A percentile compares a stretch with the other conserved stretches of the same genome.
Evolutionary conservation across 352 stramenopile species (phyloP).

Genomic region (Phytophthora syringae): DNA sequence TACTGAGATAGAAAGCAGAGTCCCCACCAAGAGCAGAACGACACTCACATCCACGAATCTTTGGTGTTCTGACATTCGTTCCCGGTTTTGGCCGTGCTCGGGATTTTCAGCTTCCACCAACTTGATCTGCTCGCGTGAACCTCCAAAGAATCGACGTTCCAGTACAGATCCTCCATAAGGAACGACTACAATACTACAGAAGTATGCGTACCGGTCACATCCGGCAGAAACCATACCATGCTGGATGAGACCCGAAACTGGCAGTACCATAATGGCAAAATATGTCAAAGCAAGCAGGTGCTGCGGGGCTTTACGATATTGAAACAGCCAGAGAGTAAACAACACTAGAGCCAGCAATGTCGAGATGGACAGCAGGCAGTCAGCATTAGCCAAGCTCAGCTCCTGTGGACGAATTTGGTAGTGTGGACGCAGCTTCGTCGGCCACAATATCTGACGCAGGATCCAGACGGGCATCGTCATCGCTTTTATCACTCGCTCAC

Average conservation of each 20-base stretch:
- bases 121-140: neutral
- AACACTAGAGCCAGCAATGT: slow-evolving; percentile 24
- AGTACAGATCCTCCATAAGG: slow-evolving; percentile 41
- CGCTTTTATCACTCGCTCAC: slow-evolving; percentile 57
- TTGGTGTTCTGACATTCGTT: neutral
- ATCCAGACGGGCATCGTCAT: slow-evolving; percentile 47
- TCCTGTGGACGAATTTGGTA: slow-evolving; percentile 55
- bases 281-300: slow-evolving; percentile 44
- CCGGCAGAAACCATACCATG: slow-evolving; percentile 66
- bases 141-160: slow-evolving; percentile 17
- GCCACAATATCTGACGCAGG: slow-evolving; percentile 50
- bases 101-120: slow-evolving; percentile 2
- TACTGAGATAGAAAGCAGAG: slow-evolving; percentile 33
- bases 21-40: slow-evolving; percentile 13
- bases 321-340: slow-evolving; percentile 17
- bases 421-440: slow-evolving; percentile 54
- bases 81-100: slow-evolving; percentile 1
- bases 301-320: slow-evolving; percentile 24
- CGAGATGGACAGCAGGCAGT: slow-evolving; percentile 43
- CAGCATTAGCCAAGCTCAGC: slow-evolving; percentile 37
- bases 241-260: slow-evolving; percentile 69
- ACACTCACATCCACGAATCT: neutral
- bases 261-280: slow-evolving; percentile 58
- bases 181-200: slow-evolving; percentile 51
- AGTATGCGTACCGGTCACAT: slow-evolving; percentile 74